Base-by-base conservation (phyloP, 106 monocot genomes). In the Dendrobium huoshanense region DNA sequence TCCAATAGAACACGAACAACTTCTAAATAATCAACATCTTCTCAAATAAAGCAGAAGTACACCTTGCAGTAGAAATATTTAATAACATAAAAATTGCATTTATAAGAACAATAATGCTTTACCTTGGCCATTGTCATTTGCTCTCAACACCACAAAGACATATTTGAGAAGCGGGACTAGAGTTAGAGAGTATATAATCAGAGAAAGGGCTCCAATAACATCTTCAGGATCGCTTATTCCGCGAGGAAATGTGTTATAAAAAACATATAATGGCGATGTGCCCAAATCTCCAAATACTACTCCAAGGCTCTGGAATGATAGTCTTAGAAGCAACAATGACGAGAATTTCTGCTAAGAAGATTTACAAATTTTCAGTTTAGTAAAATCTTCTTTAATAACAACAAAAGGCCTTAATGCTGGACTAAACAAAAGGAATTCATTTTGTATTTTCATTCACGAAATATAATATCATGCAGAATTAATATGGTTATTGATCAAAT, bases 101-200 rank as follows among this genome's bases (percentile, higher is more conserved):
- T 45, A 45, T 45, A 45, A 45, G 45, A 6, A 45, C 9, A 7
- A 45, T 73, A 73, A 41, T 40, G 37, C 20, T 78, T 84, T 80
- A 92, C 91, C 91, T 65, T 89, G 89, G 78, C 92, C 92, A 74
- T 89, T 86, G 70, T 92, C 92, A 67, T 87, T 92, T 55, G 92
- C 92, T 41, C 87, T 83, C 78, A 92, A 67, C 41, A 92, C 92
- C 4, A 92, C 55, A 40, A 89, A 84, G 11, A 92, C 89, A 92
- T 37, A 37, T 37, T 37, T 37, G 37, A 37, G 37, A 37, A 37
- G 89, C 10, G 87, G 87, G 27, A 92, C 41, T 73, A 89, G 84
- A 75, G 84, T 88, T 1, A 92, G 73, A 29, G 92, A 84, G 82
- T 92, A 92, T 67, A 92, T 89, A 67, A 92, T 89, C 77, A 92